A percentile compares a stretch with the other conserved stretches of the same genome.
phyloP scores from a whole-genome alignment of 768 basidiomycete genomes.

The Xanthoconium stramineum region DNA sequence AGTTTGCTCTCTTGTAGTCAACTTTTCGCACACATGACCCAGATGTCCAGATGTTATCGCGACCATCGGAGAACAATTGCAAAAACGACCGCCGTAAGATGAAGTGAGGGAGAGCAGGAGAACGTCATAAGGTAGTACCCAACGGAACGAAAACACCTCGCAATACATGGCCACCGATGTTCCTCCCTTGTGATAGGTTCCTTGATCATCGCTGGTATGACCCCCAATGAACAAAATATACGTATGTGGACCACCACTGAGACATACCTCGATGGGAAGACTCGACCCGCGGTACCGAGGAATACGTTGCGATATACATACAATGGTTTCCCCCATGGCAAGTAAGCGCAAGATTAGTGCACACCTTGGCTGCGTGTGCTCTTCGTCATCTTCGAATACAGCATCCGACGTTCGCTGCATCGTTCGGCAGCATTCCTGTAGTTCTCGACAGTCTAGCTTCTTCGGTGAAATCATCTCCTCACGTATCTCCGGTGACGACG shows the following conservation, averaged over 20 bases:
- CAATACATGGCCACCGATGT: not conserved
- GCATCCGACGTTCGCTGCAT: too few species aligned
- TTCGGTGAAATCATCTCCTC: too few species aligned
- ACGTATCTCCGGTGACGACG: too few species aligned
- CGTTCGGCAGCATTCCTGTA: too few species aligned
- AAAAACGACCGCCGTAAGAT: too few species aligned
- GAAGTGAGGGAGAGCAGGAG: not conserved
- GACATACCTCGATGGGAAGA: not conserved
- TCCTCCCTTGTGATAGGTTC: too few species aligned
- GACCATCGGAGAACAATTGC: not conserved
- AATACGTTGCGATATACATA: not conserved
- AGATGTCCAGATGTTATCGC: not conserved
- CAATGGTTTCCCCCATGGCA: too few species aligned
- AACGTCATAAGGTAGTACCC: too few species aligned
- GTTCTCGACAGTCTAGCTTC: too few species aligned
- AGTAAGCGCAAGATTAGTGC: too few species aligned
- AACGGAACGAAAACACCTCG: not conserved
- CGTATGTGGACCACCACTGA: not conserved
- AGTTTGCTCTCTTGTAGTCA: not conserved
- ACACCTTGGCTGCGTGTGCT: too few species aligned
- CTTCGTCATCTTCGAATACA: too few species aligned
- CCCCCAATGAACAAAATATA: not conserved
- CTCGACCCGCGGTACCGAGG: not conserved
- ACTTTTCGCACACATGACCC: not conserved
- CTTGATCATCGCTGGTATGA: not conserved